Percentiles rank a stretch among this genome's conserved stretches.
Conservation (phyloP, 148 eudicot genomes). For the Polygonum maritimum region DNA sequence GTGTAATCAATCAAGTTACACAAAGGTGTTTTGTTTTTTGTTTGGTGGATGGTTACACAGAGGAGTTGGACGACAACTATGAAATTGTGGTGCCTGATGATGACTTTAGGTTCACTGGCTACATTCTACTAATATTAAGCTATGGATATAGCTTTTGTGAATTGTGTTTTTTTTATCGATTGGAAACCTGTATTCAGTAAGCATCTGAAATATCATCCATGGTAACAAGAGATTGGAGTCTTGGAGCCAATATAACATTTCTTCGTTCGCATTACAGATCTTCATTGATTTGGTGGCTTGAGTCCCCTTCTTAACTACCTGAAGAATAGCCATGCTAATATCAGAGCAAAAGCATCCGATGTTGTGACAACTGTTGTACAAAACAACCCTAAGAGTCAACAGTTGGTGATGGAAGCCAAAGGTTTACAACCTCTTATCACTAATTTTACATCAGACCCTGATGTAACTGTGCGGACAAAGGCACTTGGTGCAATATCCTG, state of each 20-base stretch:
- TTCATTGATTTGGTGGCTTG: slow-evolving; percentile 84
- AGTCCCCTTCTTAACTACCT: slow-evolving; percentile 70
- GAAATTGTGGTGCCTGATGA: too few relatives aligned
- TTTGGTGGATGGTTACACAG: too few relatives aligned
- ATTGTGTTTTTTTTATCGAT: too few relatives aligned
- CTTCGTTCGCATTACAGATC: slow-evolving; percentile 37
- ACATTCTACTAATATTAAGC: too few relatives aligned
- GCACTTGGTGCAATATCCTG: slow-evolving; percentile 93
- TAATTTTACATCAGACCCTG: slow-evolving; percentile 74
- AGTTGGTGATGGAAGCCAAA: slow-evolving; percentile 85
- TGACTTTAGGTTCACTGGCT: too few relatives aligned
- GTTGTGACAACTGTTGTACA: slow-evolving; percentile 88
- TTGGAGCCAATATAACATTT: not conserved
- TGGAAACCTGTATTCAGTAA: too few relatives aligned
- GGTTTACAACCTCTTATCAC: slow-evolving; percentile 67
- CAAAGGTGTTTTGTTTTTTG: too few relatives aligned
- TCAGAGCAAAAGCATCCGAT: slow-evolving; percentile 93
- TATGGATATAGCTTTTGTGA: too few relatives aligned
- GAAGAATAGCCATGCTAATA: slow-evolving; percentile 63
- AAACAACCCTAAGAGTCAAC: slow-evolving; percentile 88
- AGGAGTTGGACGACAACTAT: too few relatives aligned
- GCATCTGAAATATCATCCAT: not conserved
- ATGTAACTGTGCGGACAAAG: slow-evolving; percentile 59
- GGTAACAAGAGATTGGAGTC: not conserved
- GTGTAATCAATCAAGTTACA: too few relatives aligned